Percentiles rank a stretch among this genome's conserved stretches.
phyloP scores from a whole-genome alignment of 2,329 filamentous ascomycete genomes.

The Fusarium albosuccineum region DNA sequence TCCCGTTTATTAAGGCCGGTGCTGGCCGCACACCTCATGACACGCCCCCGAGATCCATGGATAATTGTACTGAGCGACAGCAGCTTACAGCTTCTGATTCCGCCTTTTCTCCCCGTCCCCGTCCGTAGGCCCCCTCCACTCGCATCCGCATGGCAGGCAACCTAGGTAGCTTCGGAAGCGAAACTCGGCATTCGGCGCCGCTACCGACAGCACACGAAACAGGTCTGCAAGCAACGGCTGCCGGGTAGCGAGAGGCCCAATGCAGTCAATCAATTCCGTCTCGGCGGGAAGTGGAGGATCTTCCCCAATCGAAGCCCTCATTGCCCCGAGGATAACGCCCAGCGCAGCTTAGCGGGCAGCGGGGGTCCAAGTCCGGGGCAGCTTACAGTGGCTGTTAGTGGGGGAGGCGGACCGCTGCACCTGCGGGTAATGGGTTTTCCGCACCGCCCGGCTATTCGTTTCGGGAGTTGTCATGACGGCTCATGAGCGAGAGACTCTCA shows the following conservation, averaged over 20 bases:
- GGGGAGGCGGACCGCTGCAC: conserved; percentile 17
- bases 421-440: conserved; percentile 47
- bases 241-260: conserved; percentile 14
- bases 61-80: too few species aligned
- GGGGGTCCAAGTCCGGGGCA: conserved; percentile 44
- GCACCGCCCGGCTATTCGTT: conserved; percentile 42
- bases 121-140: conserved; percentile 2
- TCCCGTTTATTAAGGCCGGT: conserved; percentile 42
- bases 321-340: conserved; percentile 32
- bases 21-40: conserved; percentile 23
- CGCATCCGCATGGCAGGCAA: conserved; percentile 23
- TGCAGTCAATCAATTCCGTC: neutral
- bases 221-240: conserved; percentile 23
- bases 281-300: conserved; percentile 22
- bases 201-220: conserved; percentile 9
- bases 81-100: conserved; percentile 4
- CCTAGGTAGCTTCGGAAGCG: conserved; percentile 37
- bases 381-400: conserved; percentile 3
- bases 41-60: too few species aligned
- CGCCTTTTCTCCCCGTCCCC: neutral
- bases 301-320: conserved; percentile 18
- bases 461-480: conserved; percentile 44
- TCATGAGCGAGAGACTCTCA: conserved; percentile 11
- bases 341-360: conserved; percentile 24
- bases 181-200: conserved; percentile 42